phyloP scores from a whole-genome alignment of 768 basidiomycete species.

The Sutorius australiensis region DNA sequence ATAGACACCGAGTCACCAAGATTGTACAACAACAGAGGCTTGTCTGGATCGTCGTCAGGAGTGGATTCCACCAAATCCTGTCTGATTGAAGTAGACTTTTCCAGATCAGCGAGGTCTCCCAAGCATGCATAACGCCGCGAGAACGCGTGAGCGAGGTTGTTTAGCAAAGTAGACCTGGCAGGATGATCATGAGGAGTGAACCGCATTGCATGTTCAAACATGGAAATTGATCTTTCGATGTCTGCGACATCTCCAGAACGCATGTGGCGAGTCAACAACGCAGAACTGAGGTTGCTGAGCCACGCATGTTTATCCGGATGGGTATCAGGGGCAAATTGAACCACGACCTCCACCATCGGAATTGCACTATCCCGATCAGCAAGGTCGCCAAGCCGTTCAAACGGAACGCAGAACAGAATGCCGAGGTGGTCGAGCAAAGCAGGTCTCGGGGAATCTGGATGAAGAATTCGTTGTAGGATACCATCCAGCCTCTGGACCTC shows the following conservation, averaged over 20 bases:
- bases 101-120: too few relatives aligned
- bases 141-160: not conserved
- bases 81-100: too few relatives aligned
- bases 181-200: not conserved
- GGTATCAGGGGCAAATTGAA: not conserved
- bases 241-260: not conserved
- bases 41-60: too few relatives aligned
- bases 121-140: too few relatives aligned
- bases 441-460: not conserved
- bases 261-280: not conserved
- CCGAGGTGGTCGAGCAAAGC: not conserved
- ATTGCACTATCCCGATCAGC: not conserved
- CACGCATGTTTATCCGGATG: not conserved
- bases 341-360: not conserved
- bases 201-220: not conserved
- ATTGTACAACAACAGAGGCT: too few relatives aligned
- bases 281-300: not conserved
- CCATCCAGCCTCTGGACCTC: not conserved
- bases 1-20: too few relatives aligned
- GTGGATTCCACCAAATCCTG: too few relatives aligned
- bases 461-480: not conserved
- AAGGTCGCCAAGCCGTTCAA: not conserved
- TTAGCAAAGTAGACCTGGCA: not conserved
- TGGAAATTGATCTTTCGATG: not conserved
- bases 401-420: not conserved